Evolutionary conservation across 225 moss, liverwort and hornwort genomes (phyloP).

Genomic region (Polytrichum formosum): DNA sequence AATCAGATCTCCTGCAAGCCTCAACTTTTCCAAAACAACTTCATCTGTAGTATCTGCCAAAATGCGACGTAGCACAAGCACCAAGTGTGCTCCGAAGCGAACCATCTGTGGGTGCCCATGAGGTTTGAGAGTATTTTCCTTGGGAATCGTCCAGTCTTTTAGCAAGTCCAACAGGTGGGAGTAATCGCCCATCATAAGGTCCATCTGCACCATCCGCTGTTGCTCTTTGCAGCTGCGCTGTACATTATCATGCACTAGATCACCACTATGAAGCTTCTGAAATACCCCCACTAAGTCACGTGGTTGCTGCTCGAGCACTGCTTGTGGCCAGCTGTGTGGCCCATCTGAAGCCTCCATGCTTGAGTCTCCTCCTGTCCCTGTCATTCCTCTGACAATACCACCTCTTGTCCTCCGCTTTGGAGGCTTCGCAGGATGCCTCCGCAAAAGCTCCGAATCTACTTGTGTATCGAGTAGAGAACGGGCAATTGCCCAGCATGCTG

Average conservation of each 20-base stretch:
- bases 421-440: conserved; percentile 53
- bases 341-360: conserved; percentile 44
- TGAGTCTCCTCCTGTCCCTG: conserved; percentile 21
- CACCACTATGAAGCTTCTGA: conserved; percentile 88
- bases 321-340: conserved; percentile 79
- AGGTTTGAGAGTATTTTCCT: conserved; percentile 61
- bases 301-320: conserved; percentile 89
- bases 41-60: conserved; percentile 81
- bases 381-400: conserved; percentile 11
- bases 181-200: conserved; percentile 89
- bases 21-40: conserved; percentile 73
- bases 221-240: conserved; percentile 92
- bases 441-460: conserved; percentile 80
- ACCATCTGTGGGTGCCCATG: conserved; percentile 99
- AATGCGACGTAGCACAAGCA: conserved; percentile 77
- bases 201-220: conserved; percentile 88
- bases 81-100: conserved; percentile 92
- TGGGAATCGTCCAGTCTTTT: conserved; percentile 83
- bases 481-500: conserved; percentile 94
- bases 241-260: conserved; percentile 89
- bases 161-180: conserved; percentile 89
- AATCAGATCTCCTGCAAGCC: conserved; percentile 86
- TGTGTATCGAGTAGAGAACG: conserved; percentile 86
- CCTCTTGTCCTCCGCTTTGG: conserved; percentile 18
- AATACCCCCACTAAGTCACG: conserved; percentile 84